Base-by-base conservation (phyloP, 1,139 yeast genomes). In the Magnusiomyces magnusii region DNA sequence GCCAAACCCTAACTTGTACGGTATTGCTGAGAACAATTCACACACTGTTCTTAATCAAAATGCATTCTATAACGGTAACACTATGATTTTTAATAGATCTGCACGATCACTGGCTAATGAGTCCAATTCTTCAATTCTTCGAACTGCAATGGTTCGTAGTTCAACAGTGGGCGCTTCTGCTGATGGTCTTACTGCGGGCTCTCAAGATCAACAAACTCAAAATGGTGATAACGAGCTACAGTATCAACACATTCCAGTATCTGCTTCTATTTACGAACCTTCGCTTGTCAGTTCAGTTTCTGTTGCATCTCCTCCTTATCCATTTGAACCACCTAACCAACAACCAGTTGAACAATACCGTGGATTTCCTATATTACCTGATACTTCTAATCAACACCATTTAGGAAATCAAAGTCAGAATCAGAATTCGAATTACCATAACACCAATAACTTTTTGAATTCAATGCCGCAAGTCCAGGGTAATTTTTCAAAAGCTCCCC, bases 1-100 rank as follows among this genome's bases (percentile, higher is more conserved):
- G 49, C 49, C 49, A 44, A 44, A 44, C 17, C 49, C 49, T 17
- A 44, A 44, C n/a, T 17, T 41, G 44, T n/a, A 41, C 36, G 36
- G 36, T 7, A 5, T 41, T 17, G 19, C 21, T 17, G 44, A 41
- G 17, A 41, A n/a, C 44, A 41, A 17, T 19, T 17, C n/a, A 17
- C 10, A 7, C 36, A 13, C 10, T 7, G 36, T 31, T 13, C 7
- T 7, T 19, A 13, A 41, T 17, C 19, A 13, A 31, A 31, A 31
- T 31, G 36, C 36, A 31, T 7, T 31, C 36, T 31, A 31, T 31
- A 31, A 31, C 36, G 13, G 36, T 13, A 13, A 31, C 13, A 13
- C 44, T 17, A 19, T 19, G 27, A 3, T 44, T 10, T 13, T 10
- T 23, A 21, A 21, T 27, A 19, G 49, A 17, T 44, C 49, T 5